Evolutionary conservation across 768 basidiomycete genomes (phyloP), one percentile per base, ranked within the genome.

Genomic region (Kwoniella mangroviensis): DNA sequence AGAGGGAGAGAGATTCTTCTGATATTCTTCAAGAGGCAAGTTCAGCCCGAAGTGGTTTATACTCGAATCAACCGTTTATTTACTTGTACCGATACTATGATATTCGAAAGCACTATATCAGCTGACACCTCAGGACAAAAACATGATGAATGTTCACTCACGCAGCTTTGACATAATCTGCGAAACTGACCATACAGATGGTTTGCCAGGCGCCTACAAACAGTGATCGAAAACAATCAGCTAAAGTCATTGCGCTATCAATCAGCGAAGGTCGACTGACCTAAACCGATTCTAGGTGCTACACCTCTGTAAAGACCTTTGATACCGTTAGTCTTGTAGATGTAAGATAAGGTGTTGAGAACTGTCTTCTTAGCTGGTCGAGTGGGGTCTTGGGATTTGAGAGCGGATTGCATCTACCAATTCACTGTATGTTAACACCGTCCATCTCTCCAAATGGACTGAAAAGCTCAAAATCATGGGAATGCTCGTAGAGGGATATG

Each of bases 271-370:
- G 21, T n/a, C 4, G 12, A 79, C 76, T 64, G 58, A 78, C 96
- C 94, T 70, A 99, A 89, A 72, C 89, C 97, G 78, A 99, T 93
- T 69, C 97, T 92, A 69, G 97, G 97, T 0, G 94, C 93, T 22
- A 99, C 96, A 77, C 97, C 97, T 59, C 97, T 90, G 87, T 99
- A 99, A 41, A 99, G 86, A 41, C 96, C 97, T 84, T 92, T 94
- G 79, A 99, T 86, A 64, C 97, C 97, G 83, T 96, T 98, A 84
- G 94, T 93, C 82, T 88, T 89, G 88, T 98, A 98, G 81, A 99
- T 92, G 85, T 93, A 98, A n/a, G 84, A 86, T 66, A 98, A 85
- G 0, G 95, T 98, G 85, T 92, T 96, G 77, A 92, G 67, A 65
- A 98, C 93, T 3, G 94, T 98, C 63, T 93, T 87, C 84, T 81